Evolutionary conservation across 768 basidiomycete genomes (phyloP).

Genomic region (Termitomyces sp.): DNA sequence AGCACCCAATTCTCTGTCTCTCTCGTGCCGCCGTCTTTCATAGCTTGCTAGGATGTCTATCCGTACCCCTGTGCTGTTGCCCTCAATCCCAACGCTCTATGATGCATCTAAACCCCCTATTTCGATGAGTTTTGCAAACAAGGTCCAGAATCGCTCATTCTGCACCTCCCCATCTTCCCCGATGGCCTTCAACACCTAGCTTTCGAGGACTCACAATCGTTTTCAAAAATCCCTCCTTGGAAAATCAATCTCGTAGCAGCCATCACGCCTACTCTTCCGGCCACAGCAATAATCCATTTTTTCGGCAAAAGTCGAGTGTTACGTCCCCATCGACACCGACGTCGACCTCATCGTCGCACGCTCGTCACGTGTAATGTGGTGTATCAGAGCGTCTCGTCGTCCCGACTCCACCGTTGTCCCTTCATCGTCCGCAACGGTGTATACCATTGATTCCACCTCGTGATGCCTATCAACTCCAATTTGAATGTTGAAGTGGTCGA

Average conservation of each 20-base stretch:
- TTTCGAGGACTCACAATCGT: background rate
- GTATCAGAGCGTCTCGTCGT: background rate
- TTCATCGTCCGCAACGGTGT: background rate
- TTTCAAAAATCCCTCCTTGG: background rate
- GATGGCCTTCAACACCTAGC: background rate
- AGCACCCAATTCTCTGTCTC: background rate
- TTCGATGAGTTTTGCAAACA: no score
- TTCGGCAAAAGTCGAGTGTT: background rate
- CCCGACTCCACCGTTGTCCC: no score
- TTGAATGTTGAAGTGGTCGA: background rate
- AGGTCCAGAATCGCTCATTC: background rate
- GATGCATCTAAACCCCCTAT: background rate
- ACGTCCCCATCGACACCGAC: background rate
- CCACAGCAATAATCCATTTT: background rate
- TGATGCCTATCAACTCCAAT: background rate
- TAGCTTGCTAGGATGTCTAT: background rate
- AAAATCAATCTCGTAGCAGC: background rate
- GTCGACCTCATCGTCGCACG: background rate
- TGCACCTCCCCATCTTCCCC: background rate
- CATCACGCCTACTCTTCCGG: no score
- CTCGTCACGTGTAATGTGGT: background rate
- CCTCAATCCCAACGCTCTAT: background rate
- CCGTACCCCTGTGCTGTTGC: background rate
- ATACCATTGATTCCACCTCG: background rate
- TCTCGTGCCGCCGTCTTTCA: background rate